Evolutionary conservation across 306 rosid species (phyloP), one percentile per base, ranked within the genome.

Genomic region (Sechiopsis laciniata): DNA sequence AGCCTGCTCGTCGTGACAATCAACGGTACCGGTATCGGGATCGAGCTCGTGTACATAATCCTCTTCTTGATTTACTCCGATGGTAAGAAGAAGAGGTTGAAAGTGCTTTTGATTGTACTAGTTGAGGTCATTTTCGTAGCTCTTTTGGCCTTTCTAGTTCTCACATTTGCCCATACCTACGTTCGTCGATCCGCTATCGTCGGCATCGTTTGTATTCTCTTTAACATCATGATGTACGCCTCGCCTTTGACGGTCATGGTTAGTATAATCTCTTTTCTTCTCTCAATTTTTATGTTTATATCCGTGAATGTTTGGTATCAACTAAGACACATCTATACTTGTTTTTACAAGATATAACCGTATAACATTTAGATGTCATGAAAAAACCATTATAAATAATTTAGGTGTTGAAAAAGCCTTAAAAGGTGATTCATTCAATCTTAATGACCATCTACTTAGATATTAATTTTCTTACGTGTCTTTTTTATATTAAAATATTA

Each of bases 181-280:
- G 57, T 29, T 5, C 82, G 72, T 65, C 84, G 97, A 40, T 83
- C 92, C 21, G 21, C 78, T 2, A 17, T 94, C 55, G 97, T 89
- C 10, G 99, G 99, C 71, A 72, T 83, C 58, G 57, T 82, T 1
- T 81, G 88, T 79, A 84, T 88, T 16, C 42, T 87, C 57, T 88
- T 83, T 81, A 94, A 89, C 88, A 80, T 91, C 70, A 84, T 89
- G 95, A 94, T 94, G 97, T 94, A 88, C 53, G 99, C 96, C 65
- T 68, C 99, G 0, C 97, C 99, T 1, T 76, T 94, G 62, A 35
- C 91, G 0, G 66, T 94, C 77, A 94, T 94, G 89, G 98, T 93
- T 0, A 56, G 55, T 59, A 26, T 26, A 26, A 60, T 22, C 7
- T 7, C 29, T 42, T 42, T 8, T 42, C 8, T 42, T 42, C 37